Evolutionary conservation across 2,329 filamentous ascomycete genomes (phyloP), one percentile per base, ranked within the genome.

Genomic region (Endothia cerciana): DNA sequence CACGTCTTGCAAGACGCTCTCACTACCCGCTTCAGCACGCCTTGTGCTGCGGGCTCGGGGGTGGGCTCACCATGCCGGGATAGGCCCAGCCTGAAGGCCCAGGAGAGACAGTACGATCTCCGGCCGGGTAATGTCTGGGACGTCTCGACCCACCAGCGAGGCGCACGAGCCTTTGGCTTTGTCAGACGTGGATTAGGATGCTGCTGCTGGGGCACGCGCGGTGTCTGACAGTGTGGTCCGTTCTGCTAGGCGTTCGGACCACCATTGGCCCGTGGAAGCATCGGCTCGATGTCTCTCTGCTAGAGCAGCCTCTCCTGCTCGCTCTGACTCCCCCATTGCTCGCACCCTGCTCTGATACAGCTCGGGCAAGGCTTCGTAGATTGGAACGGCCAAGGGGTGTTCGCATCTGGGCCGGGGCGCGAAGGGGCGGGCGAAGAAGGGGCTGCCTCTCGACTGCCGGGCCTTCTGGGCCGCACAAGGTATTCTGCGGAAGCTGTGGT

Each of bases 131-230:
- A 5, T n/a, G 28, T n/a, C 30, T 28, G 19, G 30, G 51, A 55
- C 17, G 51, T 55, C n/a, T 55, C 51, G 30, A 55, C 51, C 51
- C 51, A 55, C 28, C n/a, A 28, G 51, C 51, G 30, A 55, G 51
- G 8, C 4, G 17, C 51, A 36, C 30, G 51, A 2, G 51, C 19
- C 17, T 17, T 36, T 17, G 15, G n/a, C 51, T 55, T 19, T 6
- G 51, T 28, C 30, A 19, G 30, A 36, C 51, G 22, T 36, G 28
- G 51, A 2, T 7, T 30, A 13, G 51, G 7, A 55, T 19, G 28
- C 15, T 36, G 51, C 5, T n/a, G 51, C 51, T 36, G 51, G 17
- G 13, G 10, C 17, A 15, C 41, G 13, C 41, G 13, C 41, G 41
- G 41, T n/a, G 8, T n/a, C 33, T 10, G 33, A 43, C 4, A 15